phyloP scores from a whole-genome alignment of 2,329 filamentous ascomycete species.

The Mariannaea elegans region DNA sequence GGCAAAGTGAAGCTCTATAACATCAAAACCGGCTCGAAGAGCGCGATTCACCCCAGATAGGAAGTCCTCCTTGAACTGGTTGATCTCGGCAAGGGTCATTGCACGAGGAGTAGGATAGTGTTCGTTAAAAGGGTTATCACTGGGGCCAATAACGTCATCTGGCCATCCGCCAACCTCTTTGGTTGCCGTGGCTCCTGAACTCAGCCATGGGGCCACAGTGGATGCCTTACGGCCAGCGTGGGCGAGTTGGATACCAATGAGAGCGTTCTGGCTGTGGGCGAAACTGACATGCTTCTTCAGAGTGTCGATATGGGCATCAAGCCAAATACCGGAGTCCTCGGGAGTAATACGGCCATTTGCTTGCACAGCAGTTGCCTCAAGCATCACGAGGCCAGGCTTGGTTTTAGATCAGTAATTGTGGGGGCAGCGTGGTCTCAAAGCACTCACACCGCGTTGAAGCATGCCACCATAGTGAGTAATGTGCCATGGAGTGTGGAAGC shows the following conservation, averaged over 20 bases:
- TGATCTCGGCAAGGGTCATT: constrained; percentile 73
- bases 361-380: constrained; percentile 4
- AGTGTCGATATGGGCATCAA: constrained; percentile 73
- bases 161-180: constrained; percentile 62
- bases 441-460: constrained; percentile 66
- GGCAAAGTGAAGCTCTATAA: constrained; percentile 77
- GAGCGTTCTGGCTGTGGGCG: constrained; percentile 70
- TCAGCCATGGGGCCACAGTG: constrained; percentile 65
- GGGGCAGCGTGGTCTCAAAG: not conserved
- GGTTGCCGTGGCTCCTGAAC: constrained; percentile 51
- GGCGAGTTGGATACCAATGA: constrained; percentile 74
- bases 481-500: constrained; percentile 78
- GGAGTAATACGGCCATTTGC: constrained; percentile 4
- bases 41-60: constrained; percentile 63
- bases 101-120: constrained; percentile 67
- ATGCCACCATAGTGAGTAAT: constrained; percentile 78
- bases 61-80: constrained; percentile 68
- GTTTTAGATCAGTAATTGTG: constrained; percentile 33
- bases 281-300: constrained; percentile 70
- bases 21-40: constrained; percentile 72
- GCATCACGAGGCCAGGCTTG: constrained; percentile 66
- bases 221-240: constrained; percentile 72
- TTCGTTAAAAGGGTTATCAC: constrained; percentile 63
- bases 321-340: constrained; percentile 5
- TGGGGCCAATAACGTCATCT: constrained; percentile 58